Evolutionary conservation across 1,139 yeast genomes (phyloP), one percentile per base, ranked within the genome.

Genomic region (Taphrina deformans): DNA sequence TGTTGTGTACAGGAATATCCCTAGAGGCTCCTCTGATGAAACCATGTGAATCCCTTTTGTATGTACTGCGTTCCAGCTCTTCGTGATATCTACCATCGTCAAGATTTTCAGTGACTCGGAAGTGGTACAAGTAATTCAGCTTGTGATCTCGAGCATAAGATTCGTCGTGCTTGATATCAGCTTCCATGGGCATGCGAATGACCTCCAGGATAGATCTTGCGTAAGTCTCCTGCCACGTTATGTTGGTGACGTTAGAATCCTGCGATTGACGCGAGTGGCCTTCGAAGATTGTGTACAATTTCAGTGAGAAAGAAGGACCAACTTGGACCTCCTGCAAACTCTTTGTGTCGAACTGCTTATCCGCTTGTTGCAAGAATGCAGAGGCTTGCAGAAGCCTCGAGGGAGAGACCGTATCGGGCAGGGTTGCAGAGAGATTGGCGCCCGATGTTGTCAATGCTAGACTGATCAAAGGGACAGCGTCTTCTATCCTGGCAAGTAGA

Each of bases 21-120:
- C 71, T 68, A 24, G 76, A 73, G 0, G 70, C 69, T 16, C 75
- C 76, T 0, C 82, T 80, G 24, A 67, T 59, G 14, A 65, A 63
- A 3, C 70, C 72, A 38, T 65, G 65, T 21, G 59, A 40, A 29
- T 68, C 71, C 14, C 62, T 50, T 21, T 62, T 59, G n/a, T 55
- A 59, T 2, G 73, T 75, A 26, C 75, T 77, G 18, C 78, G 82
- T 3, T 81, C 83, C 7, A 69, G 21, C 12, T 78, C 82, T 10
- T 85, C 88, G 71, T 89, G 96, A 72, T 87, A 89, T 66, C 96
- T 76, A 0, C 84, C 90, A 74, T 89, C 96, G 71, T 87, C 80
- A 67, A 86, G 84, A 71, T 82, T 83, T 71, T 89, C 95, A 1
- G 73, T 74, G 1, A 89, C 77, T 10, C 73, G 75, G 44, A 89